Evolutionary conservation across 768 basidiomycete species (phyloP), one percentile per base, ranked within the genome.

Genomic region (Boletus vermiculosoides): DNA sequence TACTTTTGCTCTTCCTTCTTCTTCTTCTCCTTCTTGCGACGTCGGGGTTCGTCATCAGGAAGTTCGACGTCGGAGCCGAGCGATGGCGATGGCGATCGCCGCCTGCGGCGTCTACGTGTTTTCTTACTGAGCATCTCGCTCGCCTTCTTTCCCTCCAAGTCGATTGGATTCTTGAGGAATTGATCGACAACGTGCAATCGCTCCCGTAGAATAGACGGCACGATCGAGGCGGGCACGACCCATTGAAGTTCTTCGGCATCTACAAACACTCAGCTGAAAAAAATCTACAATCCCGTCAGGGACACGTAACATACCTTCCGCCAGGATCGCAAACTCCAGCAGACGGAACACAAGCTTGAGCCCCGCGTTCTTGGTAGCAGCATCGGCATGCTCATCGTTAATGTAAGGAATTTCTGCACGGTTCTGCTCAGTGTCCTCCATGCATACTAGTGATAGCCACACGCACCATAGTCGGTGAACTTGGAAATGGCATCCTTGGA

Each of bases 281-380:
- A 10, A 45, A 10, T 51, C 58, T 34, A 28, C 15, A 18, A 25
- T 42, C 22, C 23, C 23, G 9, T 25, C 45, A 23, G 15, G 36
- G 16, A 55, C 54, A 54, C 34, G 52, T 48, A 50, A 61, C 80
- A 49, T 62, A 90, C 93, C 83, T 68, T 92, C 85, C 52, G 84
- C 80, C 12, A 80, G 71, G 45, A 87, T 77, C 59, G 76, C 77
- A 70, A 95, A 95, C 37, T 85, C 83, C 22, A 87, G 76, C 9
- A 98, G 76, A 36, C 88, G 85, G 71, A 97, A 88, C 59, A 98
- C 72, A 28, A 98, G 82, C 69, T 94, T 94, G 59, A 98, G 76
- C 54, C 87, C 80, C 12, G 85, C 77, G 65, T 97, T 85, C 65
- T 83, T 88, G 30, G 87, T 88, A 3, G 87, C 88, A 0, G 89